phyloP scores from a whole-genome alignment of 1,284 basidiomycete genomes.

The Athelia psychrophila region DNA sequence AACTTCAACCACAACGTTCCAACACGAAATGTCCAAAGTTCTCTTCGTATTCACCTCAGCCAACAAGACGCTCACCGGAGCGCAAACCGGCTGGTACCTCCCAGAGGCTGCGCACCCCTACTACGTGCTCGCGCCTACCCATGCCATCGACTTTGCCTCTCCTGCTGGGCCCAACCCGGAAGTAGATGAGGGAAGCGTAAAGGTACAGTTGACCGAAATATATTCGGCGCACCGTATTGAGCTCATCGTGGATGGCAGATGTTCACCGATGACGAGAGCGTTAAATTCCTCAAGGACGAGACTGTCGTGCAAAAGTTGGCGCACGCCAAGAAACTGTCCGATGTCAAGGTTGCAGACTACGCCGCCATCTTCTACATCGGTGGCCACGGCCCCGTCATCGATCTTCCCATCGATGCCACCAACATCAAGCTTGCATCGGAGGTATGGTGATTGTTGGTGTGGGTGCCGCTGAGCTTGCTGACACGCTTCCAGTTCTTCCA shows the following conservation, averaged over 20 bases:
- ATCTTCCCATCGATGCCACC: constrained; percentile 55
- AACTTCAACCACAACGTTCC: neutral
- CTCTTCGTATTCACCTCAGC: constrained; percentile 79
- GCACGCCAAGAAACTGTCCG: constrained; percentile 58
- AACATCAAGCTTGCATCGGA: constrained; percentile 60
- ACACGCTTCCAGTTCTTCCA: constrained; percentile 50
- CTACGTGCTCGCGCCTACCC: constrained; percentile 56
- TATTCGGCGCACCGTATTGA: too few relatives aligned
- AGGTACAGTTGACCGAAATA: constrained; percentile 37
- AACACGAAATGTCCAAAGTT: constrained; percentile 38
- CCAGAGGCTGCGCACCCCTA: constrained; percentile 83
- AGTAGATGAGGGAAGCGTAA: constrained; percentile 58
- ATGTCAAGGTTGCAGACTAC: constrained; percentile 61
- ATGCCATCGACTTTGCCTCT: constrained; percentile 66
- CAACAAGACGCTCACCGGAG: constrained; percentile 57
- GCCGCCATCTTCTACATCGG: constrained; percentile 79
- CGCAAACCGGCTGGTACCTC: constrained; percentile 66
- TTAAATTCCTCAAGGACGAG: constrained; percentile 62
- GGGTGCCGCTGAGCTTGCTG: neutral
- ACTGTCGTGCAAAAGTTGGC: constrained; percentile 56
- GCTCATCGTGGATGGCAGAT: constrained; percentile 26
- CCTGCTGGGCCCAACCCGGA: constrained; percentile 74
- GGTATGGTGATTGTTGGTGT: constrained; percentile 29
- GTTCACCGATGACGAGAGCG: constrained; percentile 56
- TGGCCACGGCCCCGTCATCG: constrained; percentile 72